phyloP scores from a whole-genome alignment of 1,284 basidiomycete genomes.

The Cutaneotrichosporon cutaneum region DNA sequence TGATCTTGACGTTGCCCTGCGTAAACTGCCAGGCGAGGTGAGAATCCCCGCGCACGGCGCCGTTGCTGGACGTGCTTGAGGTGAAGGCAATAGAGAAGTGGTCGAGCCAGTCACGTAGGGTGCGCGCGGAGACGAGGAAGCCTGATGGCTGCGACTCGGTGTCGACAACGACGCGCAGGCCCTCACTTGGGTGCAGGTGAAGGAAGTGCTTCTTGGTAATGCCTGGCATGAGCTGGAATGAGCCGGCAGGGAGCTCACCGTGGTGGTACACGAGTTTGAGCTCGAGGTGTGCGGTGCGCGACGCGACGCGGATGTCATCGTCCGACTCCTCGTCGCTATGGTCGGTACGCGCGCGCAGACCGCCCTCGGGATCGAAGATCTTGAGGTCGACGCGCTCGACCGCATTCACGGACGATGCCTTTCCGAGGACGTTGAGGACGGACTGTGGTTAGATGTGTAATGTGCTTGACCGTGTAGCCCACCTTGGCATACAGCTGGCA shows the following conservation, averaged over 20 bases:
- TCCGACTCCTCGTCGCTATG: conserved; percentile 20
- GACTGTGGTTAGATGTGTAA: conserved; percentile 33
- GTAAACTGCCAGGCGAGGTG: conserved; percentile 52
- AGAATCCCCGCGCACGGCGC: conserved; percentile 29
- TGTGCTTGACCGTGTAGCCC: conserved; percentile 12
- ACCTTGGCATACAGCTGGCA: conserved; percentile 51
- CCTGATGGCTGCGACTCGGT: conserved; percentile 43
- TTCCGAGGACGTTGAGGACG: conserved; percentile 47
- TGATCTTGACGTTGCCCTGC: conserved; percentile 41
- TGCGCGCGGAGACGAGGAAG: conserved; percentile 43
- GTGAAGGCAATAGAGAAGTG: conserved; percentile 44
- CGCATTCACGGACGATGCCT: conserved; percentile 37
- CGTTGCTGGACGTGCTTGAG: conserved; percentile 14
- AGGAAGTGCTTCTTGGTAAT: conserved; percentile 51
- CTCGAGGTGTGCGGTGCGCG: conserved; percentile 19
- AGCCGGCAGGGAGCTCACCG: conserved; percentile 29
- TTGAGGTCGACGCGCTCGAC: conserved; percentile 47
- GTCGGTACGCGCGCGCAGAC: conserved; percentile 19
- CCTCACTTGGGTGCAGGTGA: conserved; percentile 45
- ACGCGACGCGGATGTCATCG: conserved; percentile 18
- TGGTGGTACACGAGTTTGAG: conserved; percentile 51
- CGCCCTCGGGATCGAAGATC: conserved; percentile 42
- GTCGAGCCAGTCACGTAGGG: conserved; percentile 50
- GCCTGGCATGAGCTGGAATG: conserved; percentile 27
- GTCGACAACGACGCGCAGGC: conserved; percentile 47